Evolutionary conservation across 1,139 yeast genomes (phyloP), one percentile per base, ranked within the genome.

Genomic region (Kodamaea alishanica): DNA sequence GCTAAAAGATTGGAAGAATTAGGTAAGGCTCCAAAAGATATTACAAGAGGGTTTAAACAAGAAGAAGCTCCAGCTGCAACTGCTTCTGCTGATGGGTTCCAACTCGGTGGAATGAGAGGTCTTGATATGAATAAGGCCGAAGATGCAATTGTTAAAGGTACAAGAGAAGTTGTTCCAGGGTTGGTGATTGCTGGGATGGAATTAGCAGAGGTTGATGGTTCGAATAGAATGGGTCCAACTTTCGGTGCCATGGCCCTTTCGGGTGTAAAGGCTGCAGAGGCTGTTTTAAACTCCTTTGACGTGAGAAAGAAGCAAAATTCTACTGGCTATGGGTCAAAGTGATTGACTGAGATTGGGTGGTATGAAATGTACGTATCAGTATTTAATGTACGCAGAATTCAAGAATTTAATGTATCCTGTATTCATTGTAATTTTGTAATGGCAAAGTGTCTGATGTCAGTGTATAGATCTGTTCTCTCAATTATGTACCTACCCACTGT

Each of bases 171-270:
- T 40, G 77, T 75, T 41, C 86, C 85, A 23, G 86, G 87, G 30
- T 73, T 84, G 51, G 81, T 84, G 49, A 80, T 83, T 50, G 86
- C 85, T 8, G 90, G 92, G 49, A 84, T 84, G 92, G 92, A 84
- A 61, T 72, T 82, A 49, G 81, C 88, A 27, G 90, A 84, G 57
- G 77, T 83, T 40, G 87, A 81, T 51, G 89, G 89, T 30, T 75
- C 79, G 48, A 81, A 82, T 72, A 77, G 92, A 63, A 84, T 84
- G 90, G 90, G 92, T 11, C 90, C 92, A 37, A 84, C 90, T 26
- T 84, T 84, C 49, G 90, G 89, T 42, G 90, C 89, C 36, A 84
- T 84, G 90, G 84, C 79, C 30, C 74, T 81, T 43, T 77, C 85
- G 26, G 89, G 89, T 49, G 82, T 81, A 49, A 81, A 81, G 63